A percentile compares a stretch with the other conserved stretches of the same genome.
Conservation (phyloP, 73 alveolate species). For the Uronychia binucleata region DNA sequence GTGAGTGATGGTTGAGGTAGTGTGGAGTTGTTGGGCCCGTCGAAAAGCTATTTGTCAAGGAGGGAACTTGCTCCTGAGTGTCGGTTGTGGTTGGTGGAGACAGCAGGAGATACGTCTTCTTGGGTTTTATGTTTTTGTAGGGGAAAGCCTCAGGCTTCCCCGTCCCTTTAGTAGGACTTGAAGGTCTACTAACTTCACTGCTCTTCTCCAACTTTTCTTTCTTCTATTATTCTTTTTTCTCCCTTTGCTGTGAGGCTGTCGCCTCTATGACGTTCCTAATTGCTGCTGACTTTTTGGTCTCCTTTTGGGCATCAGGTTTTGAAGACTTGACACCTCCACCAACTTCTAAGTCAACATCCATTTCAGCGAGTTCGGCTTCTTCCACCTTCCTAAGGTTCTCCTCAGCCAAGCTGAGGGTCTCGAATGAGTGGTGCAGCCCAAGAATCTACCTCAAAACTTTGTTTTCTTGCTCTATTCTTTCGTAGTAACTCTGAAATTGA, state of each 20-base stretch:
- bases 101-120: not conserved
- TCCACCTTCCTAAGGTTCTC: not conserved
- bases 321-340: too few species aligned
- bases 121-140: not conserved
- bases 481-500: not conserved
- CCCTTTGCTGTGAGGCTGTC: not conserved
- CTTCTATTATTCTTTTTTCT: not conserved
- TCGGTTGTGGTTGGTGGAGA: not conserved
- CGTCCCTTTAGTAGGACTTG: not conserved
- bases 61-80: too few species aligned
- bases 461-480: not conserved
- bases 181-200: not conserved
- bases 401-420: not conserved
- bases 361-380: not conserved
- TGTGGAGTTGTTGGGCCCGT: too few species aligned
- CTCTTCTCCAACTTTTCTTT: not conserved
- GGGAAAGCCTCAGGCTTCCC: not conserved
- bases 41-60: too few species aligned
- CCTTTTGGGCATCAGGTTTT: not conserved
- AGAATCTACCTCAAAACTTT: not conserved
- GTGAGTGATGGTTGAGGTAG: too few species aligned
- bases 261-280: not conserved
- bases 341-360: not conserved
- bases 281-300: too few species aligned
- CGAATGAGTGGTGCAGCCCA: not conserved